Base-by-base conservation (phyloP, 371 early-diverging fungal genomes). In the Apophysomyces elegans region DNA sequence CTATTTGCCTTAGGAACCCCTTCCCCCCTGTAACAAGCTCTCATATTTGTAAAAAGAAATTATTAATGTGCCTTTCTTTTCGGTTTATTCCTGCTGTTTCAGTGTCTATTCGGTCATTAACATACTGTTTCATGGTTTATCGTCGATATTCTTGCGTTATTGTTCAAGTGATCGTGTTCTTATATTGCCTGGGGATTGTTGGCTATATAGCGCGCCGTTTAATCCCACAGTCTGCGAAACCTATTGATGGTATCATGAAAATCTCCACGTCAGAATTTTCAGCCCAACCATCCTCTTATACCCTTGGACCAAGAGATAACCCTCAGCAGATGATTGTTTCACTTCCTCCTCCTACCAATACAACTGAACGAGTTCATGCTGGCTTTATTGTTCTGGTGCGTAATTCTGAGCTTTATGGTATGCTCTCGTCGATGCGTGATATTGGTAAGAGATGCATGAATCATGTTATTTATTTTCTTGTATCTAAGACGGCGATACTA, bases 361-460 rank as follows among this genome's bases (percentile, higher is more conserved):
- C 54, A 26, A 65, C 78, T 18, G 54, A 80, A 43, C 72, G 89
- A 58, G 76, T 83, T 7, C 86, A 84, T 5, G 92, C 91, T 0
- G 86, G 83, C 1, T 85, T 90, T 73, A 80, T 84, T 7, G 80
- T 84, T 41, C 65, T 88, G 0, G 83, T 81, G 7, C 76, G 96
- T 37, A 95, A 98, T 69, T 64, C 73, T 11, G 97, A 98, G 60
- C 66, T 93, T 44, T 47, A 80, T 21, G 89, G 84, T 8, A 87
- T 96, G 71, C 64, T 73, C 32, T 67, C 66, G n/a, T 84, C 94
- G 0, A 81, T 97, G 74, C 59, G 65, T 2, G 71, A 73, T 43
- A 37, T 73, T 44, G 69, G 69, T 71, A 65, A 62, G 61, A 12
- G 16, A 26, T 26, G 32, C 32, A 26, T 26, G 32, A 26, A 26